Conservation (phyloP, 257 asterid species). For the Henckelia pumila region DNA sequence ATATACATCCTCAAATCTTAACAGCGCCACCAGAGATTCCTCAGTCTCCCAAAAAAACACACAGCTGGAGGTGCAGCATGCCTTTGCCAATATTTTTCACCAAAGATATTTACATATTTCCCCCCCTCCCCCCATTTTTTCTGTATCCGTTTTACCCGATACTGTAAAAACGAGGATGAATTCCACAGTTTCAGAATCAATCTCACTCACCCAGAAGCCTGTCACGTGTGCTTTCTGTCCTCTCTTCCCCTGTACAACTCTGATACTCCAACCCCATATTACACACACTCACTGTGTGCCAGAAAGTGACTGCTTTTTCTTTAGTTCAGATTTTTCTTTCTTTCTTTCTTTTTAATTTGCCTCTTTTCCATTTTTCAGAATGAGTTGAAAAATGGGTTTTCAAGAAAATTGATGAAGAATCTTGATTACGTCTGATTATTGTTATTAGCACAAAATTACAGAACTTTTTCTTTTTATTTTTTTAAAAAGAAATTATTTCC, state of each 20-base stretch:
- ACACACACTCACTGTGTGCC: conserved; percentile 30
- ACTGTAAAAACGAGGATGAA: conserved; percentile 37
- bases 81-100: no score
- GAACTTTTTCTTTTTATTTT: no score
- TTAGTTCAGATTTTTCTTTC: no score
- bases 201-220: neutral
- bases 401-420: no score
- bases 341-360: neutral
- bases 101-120: no score
- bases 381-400: neutral
- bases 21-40: conserved; percentile 16
- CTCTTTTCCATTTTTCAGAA: conserved; percentile 18
- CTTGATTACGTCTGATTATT: no score
- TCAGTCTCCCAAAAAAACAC: conserved; percentile 8
- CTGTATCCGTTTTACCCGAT: conserved; percentile 27
- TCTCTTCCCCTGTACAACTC: conserved; percentile 29
- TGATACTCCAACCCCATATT: conserved; percentile 17
- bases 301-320: conserved; percentile 19
- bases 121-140: no score
- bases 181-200: conserved; percentile 23
- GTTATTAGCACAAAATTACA: no score
- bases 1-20: neutral
- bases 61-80: no score
- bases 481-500: neutral
- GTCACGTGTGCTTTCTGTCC: conserved; percentile 56